Base-by-base conservation (phyloP, 208 protist species). In the Leishmania major region DNA sequence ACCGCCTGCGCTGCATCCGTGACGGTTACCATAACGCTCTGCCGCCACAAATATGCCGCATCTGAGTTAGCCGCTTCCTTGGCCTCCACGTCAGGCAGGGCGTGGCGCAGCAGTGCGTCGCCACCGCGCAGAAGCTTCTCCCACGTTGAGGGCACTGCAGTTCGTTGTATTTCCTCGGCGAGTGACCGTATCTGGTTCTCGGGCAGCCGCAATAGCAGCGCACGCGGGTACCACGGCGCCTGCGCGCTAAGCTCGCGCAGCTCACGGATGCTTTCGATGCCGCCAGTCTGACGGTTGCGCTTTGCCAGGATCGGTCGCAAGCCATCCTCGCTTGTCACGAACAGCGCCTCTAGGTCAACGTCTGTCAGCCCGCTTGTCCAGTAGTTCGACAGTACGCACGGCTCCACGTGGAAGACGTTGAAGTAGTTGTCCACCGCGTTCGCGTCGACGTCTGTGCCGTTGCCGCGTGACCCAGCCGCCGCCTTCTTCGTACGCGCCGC, bases 341-440 rank as follows among this genome's bases (percentile, higher is more conserved):
- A 88, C 53, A 97, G 88, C 17, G 87, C 84, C 76, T 96, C 88
- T 40, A 97, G 85, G 72, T 97, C 94, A 22, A 87, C 75, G 45
- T 95, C 86, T 10, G 84, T 91, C 75, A 91, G 86, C 2, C 84
- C 87, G 69, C 87, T 93, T 47, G 84, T 77, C 92, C 94, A 97
- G 85, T 97, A 97, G 83, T 90, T 93, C 37, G 90, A 91, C 60
- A 91, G 80, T 82, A 92, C 84, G 69, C 94, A 97, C 51, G 94
- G 94, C 89, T 95, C 88, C 22, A 97, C 91, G 80, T 92, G 88
- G 45, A 92, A 93, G 45, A 97, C 76, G 64, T 93, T 91, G 84
- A 95, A 94, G 80, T 92, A 94, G 81, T 88, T 84, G 37, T 88
- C 90, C 70, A 86, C 78, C 71, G 69, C 45, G 70, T 64, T 82